Percentiles rank a stretch among this genome's conserved stretches.
phyloP scores from a whole-genome alignment of 1,284 basidiomycete species.

The Entoloma clypeatum region DNA sequence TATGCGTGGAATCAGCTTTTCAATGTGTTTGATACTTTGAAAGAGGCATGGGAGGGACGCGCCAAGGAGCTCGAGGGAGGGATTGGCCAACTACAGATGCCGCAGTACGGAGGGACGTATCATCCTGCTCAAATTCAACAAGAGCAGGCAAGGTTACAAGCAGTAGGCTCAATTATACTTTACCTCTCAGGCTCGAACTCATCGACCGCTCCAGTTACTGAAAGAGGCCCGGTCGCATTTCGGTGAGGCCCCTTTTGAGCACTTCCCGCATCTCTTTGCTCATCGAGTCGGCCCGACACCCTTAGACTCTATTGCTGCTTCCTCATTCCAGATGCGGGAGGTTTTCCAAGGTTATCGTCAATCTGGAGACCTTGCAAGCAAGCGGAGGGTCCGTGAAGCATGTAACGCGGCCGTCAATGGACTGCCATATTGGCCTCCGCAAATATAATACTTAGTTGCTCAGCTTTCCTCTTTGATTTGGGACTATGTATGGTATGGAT shows the following conservation, averaged over 20 bases:
- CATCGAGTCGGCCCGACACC: conserved; percentile 2
- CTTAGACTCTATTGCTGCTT: conserved; percentile 52
- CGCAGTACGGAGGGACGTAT: conserved; percentile 35
- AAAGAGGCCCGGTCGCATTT: conserved; percentile 49
- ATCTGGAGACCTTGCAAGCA: conserved; percentile 52
- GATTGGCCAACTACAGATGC: conserved; percentile 39
- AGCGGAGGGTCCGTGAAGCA: conserved; percentile 55
- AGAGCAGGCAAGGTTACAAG: conserved; percentile 45
- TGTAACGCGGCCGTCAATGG: conserved; percentile 54
- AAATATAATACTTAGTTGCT: no score
- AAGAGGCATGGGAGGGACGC: conserved; percentile 46
- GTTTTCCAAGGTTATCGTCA: conserved; percentile 56
- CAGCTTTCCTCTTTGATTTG: no score
- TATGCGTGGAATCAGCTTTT: conserved; percentile 59
- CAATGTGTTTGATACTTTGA: conserved; percentile 47
- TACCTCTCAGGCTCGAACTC: conserved; percentile 1
- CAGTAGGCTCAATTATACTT: conserved; percentile 33
- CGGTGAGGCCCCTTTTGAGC: conserved; percentile 33
- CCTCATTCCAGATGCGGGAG: conserved; percentile 56
- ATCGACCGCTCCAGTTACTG: conserved; percentile 34
- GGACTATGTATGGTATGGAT: no score
- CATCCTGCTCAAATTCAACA: conserved; percentile 45
- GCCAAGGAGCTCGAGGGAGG: conserved; percentile 43
- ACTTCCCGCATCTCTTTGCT: neutral
- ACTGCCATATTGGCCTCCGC: conserved; percentile 54